Evolutionary conservation across 345 rosid species (phyloP).

Genomic region (Linum lewisii): DNA sequence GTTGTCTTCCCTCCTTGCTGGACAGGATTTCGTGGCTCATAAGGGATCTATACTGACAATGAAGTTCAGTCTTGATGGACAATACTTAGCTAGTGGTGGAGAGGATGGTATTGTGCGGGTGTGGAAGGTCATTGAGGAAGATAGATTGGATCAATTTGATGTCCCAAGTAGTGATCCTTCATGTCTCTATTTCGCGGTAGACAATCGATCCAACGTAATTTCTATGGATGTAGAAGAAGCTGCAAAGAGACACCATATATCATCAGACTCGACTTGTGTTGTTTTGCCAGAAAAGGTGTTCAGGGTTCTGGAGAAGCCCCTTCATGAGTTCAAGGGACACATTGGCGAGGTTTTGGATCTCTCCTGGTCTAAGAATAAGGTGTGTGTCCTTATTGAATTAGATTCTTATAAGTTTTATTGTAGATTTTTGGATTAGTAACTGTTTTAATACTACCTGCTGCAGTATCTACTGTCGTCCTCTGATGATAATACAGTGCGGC

Average conservation of each 20-base stretch:
- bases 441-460: conserved; percentile 10
- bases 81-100: conserved; percentile 24
- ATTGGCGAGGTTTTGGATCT: conserved; percentile 37
- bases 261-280: conserved; percentile 26
- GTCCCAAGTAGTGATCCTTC: conserved; percentile 25
- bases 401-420: neutral
- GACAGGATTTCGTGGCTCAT: conserved; percentile 23
- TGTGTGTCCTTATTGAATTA: conserved; percentile 10
- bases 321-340: conserved; percentile 48
- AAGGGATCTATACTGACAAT: conserved; percentile 22
- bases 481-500: conserved; percentile 43
- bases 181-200: conserved; percentile 24
- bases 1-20: conserved; percentile 14
- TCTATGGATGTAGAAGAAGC: conserved; percentile 19
- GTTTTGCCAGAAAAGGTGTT: conserved; percentile 35
- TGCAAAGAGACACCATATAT: conserved; percentile 14
- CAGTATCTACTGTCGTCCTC: conserved; percentile 43
- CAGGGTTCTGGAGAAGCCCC: conserved; percentile 27
- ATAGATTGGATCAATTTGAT: conserved; percentile 11
- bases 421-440: neutral
- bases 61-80: conserved; percentile 26
- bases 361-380: conserved; percentile 45
- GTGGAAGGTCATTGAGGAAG: conserved; percentile 17
- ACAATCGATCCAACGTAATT: conserved; percentile 23
- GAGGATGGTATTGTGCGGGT: conserved; percentile 23